Evolutionary conservation across 2,329 filamentous ascomycete species (phyloP), one percentile per base, ranked within the genome.

Genomic region (Aspergillus neotritici): DNA sequence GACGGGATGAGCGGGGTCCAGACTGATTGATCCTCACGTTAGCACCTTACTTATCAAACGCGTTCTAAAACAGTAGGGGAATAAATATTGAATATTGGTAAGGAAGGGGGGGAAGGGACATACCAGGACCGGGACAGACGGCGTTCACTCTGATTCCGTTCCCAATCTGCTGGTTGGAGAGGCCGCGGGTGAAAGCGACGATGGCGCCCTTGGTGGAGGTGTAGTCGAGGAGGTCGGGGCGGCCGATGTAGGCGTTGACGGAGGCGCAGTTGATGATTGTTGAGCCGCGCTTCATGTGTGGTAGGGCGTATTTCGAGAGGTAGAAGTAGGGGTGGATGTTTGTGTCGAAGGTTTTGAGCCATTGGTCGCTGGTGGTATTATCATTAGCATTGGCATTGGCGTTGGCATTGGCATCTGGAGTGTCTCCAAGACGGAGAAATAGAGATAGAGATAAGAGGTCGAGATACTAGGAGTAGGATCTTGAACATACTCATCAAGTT

Each of bases 231-330:
- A 91, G 75, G 56, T 91, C 86, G 0, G 83, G 83, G 1, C 86
- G 83, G 31, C 87, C 87, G 45, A 89, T 78, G 67, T 91, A 93
- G 17, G 83, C 85, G 63, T 91, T 91, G 62, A 93, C 83, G 28
- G 84, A 89, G 34, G 86, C 82, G 61, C 87, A 89, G 71, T 91
- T 93, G 75, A 94, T 88, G 63, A 94, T 88, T 17, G 80, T 82
- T 43, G 80, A 76, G 30, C 87, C 87, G n/a, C 66, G 64, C 58
- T 79, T 78, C 80, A 93, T 85, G 65, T 90, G 83, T 1, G 80
- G 81, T 9, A 93, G 73, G 10, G 76, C 68, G 59, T 90, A 87
- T 64, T 93, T 93, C 47, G 86, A 77, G 30, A 91, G 73, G 69
- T 82, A 91, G 73, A 89, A 93, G 71, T 81, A 84, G 3, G 84